phyloP scores from a whole-genome alignment of 305 asterid species.

The Fraxinus paxiana region DNA sequence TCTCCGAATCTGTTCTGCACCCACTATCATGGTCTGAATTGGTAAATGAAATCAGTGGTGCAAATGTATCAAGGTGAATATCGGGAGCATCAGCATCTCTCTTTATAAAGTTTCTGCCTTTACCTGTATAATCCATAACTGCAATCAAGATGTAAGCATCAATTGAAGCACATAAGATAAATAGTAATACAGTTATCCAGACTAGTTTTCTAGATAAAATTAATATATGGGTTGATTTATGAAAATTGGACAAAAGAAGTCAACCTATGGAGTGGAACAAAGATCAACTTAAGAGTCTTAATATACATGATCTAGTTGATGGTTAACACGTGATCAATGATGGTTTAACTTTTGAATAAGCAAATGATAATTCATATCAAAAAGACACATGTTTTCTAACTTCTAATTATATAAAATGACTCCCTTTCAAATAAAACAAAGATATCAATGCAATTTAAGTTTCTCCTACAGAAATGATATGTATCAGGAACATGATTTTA shows the following conservation, averaged over 20 bases:
- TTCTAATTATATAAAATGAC: background rate
- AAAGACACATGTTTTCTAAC: background rate
- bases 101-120: conserved; percentile 22
- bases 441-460: background rate
- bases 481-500: background rate
- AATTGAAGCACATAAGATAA: conserved; percentile 8
- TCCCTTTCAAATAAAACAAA: conserved; percentile 6
- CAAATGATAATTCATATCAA: background rate
- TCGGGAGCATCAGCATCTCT: conserved; percentile 21
- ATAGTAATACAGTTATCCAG: conserved; percentile 1
- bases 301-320: background rate
- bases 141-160: conserved; percentile 23
- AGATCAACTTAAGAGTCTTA: background rate
- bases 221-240: background rate
- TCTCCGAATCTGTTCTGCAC: conserved; percentile 25
- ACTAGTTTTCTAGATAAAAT: background rate
- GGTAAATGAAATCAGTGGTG: conserved; percentile 16
- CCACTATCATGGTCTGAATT: conserved; percentile 27
- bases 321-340: background rate
- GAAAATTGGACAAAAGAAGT: background rate
- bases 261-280: background rate
- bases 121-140: conserved; percentile 45
- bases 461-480: background rate
- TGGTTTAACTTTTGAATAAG: conserved; percentile 6
- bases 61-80: conserved; percentile 21